These are phyloP conservation scores for Pneumocystis jirovecii DNA, from an alignment of 1,139 yeast species.

Conservation along the genomic window DNA sequence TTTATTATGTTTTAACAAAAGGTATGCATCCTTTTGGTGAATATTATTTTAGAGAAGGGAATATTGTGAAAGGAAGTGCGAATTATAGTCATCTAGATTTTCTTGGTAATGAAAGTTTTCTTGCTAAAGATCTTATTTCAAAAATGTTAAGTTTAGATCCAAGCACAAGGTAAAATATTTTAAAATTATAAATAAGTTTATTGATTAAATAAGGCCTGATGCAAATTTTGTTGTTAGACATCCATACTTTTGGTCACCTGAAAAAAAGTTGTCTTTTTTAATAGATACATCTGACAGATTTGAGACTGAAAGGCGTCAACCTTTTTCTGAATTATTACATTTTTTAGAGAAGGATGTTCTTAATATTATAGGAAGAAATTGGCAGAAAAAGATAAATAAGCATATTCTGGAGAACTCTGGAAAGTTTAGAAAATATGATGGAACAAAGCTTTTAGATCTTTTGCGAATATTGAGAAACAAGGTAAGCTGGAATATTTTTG, in stretches of 20 bases:
- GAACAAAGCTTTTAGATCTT: constrained; percentile 65
- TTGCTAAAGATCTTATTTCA: constrained; percentile 56
- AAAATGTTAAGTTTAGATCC: constrained; percentile 64
- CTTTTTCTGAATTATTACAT: constrained; percentile 53
- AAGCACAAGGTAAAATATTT: constrained; percentile 5
- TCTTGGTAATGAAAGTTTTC: constrained; percentile 33
- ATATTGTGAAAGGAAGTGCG: constrained; percentile 62
- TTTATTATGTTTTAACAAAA: constrained; percentile 64
- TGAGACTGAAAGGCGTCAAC: constrained; percentile 76
- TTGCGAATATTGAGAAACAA: constrained; percentile 82
- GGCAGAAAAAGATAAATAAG: constrained; percentile 63
- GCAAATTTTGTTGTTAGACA: constrained; percentile 56
- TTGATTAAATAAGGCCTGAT: constrained; percentile 42
- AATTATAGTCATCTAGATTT: constrained; percentile 35
- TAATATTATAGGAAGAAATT: constrained; percentile 47
- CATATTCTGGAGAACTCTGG: constrained; percentile 70
- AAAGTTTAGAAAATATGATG: constrained; percentile 75
- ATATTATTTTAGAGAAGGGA: constrained; percentile 70
- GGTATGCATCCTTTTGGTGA: constrained; percentile 96
- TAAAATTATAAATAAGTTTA: background rate
- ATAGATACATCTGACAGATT: constrained; percentile 80
- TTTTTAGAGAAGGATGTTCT: constrained; percentile 44
- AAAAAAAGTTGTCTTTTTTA: constrained; percentile 64
- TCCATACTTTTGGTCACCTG: constrained; percentile 76
- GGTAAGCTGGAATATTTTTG: constrained; percentile 31